Evolutionary conservation across 2,329 filamentous ascomycete genomes (phyloP).

Genomic region (Trichophyton equinum): DNA sequence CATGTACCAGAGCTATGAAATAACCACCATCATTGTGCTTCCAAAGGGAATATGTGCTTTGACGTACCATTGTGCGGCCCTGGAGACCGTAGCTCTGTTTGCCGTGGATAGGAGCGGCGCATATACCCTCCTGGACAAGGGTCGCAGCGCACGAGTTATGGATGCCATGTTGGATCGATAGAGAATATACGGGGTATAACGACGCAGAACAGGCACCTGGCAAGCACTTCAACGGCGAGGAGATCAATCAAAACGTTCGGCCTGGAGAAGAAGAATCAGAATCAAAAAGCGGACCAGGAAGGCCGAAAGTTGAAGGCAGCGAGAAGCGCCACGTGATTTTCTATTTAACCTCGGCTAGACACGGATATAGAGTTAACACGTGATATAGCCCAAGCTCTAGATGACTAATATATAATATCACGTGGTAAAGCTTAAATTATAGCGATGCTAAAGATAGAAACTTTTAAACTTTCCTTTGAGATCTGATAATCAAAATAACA

Average conservation of each 20-base stretch:
- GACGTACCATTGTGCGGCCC: conserved; percentile 32
- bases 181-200: not conserved
- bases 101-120: conserved; percentile 28
- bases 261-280: not conserved
- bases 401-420: not conserved
- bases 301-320: not conserved
- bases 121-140: conserved; percentile 30
- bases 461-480: too few relatives aligned
- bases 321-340: not conserved
- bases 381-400: not conserved
- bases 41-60: not conserved
- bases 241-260: not conserved
- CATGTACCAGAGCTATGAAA: not conserved
- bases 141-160: conserved; percentile 36
- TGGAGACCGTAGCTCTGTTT: conserved; percentile 26
- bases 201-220: not conserved
- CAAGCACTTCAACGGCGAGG: not conserved
- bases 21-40: not conserved
- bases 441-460: too few relatives aligned
- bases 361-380: not conserved
- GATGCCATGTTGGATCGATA: conserved; percentile 33
- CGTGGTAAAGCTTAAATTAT: not conserved
- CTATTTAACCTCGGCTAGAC: not conserved
- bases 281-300: not conserved
- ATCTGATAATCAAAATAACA: too few relatives aligned